phyloP scores from a whole-genome alignment of 495 filamentous ascomycete genomes.

The Collariella sp. region DNA sequence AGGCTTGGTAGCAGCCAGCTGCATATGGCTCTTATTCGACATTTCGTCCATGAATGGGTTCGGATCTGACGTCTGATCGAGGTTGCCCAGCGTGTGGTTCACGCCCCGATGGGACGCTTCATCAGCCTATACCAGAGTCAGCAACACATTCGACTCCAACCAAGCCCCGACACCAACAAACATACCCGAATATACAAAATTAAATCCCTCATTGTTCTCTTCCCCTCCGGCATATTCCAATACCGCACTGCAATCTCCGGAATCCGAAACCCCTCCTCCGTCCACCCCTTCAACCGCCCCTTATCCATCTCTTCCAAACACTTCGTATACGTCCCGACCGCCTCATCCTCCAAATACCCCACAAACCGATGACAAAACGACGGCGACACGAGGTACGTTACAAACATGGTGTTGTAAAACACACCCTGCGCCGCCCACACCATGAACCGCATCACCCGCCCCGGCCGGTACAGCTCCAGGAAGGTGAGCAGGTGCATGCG shows the following conservation, averaged over 20 bases:
- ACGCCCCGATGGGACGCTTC: conserved; percentile 93
- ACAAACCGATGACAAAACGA: conserved; percentile 90
- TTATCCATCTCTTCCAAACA: conserved; percentile 78
- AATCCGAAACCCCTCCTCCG: conserved; percentile 54
- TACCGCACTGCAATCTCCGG: conserved; percentile 84
- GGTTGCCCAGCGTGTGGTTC: conserved; percentile 87
- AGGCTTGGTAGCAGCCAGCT: conserved; percentile 55
- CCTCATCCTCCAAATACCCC: conserved; percentile 93
- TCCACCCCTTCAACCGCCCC: conserved; percentile 74
- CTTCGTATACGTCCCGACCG: conserved; percentile 87
- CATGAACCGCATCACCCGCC: conserved; percentile 78
- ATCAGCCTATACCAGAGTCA: conserved; percentile 42
- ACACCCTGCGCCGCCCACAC: conserved; percentile 75
- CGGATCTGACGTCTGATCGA: conserved; percentile 68
- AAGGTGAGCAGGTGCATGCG: conserved; percentile 94
- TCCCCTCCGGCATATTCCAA: conserved; percentile 85
- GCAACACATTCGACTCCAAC: too few species aligned
- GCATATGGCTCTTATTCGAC: conserved; percentile 32
- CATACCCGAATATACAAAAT: conserved; percentile 64
- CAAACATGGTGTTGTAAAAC: conserved; percentile 90
- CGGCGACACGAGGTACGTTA: conserved; percentile 81
- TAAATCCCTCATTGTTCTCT: conserved; percentile 74
- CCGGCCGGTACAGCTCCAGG: conserved; percentile 84
- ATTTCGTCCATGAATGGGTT: conserved; percentile 76
- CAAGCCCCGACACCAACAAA: background rate